These are phyloP conservation scores for Styphnolobium japonicum DNA, from an alignment of 306 rosid genomes.

Conservation along the genomic window DNA sequence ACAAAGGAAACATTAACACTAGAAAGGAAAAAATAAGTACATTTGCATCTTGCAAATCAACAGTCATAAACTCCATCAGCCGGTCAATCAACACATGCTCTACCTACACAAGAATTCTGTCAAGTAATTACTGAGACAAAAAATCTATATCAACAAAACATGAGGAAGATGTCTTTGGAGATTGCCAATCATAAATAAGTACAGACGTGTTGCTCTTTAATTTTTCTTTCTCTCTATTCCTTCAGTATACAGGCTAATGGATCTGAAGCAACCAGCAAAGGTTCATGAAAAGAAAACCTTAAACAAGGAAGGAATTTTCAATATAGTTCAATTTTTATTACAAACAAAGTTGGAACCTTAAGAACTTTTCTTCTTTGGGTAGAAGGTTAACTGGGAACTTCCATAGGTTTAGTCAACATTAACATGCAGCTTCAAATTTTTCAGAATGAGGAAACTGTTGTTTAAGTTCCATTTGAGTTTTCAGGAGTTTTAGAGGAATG, in stretches of 20 bases:
- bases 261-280: neutral
- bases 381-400: neutral
- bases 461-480: slow-evolving; percentile 3
- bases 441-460: neutral
- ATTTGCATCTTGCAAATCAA: slow-evolving; percentile 80
- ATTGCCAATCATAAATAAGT: neutral
- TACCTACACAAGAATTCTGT: slow-evolving; percentile 55
- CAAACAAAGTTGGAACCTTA: neutral
- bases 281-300: slow-evolving; percentile 1
- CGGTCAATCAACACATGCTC: slow-evolving; percentile 92
- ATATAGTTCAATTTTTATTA: neutral
- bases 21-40: slow-evolving; percentile 36
- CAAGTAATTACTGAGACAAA: slow-evolving; percentile 19
- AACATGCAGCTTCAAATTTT: slow-evolving; percentile 1
- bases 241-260: slow-evolving; percentile 8
- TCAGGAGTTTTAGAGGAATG: slow-evolving; percentile 2
- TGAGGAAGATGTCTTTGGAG: slow-evolving; percentile 10
- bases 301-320: slow-evolving; percentile 12
- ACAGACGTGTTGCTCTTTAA: neutral
- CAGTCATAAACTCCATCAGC: slow-evolving; percentile 65
- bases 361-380: slow-evolving; percentile 1
- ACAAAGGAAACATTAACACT: neutral
- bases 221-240: neutral
- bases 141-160: neutral
- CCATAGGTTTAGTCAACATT: slow-evolving; percentile 5